Evolutionary conservation across 225 moss, liverwort and hornwort species (phyloP), one percentile per base, ranked within the genome.

Genomic region (Anthoceros angustus): DNA sequence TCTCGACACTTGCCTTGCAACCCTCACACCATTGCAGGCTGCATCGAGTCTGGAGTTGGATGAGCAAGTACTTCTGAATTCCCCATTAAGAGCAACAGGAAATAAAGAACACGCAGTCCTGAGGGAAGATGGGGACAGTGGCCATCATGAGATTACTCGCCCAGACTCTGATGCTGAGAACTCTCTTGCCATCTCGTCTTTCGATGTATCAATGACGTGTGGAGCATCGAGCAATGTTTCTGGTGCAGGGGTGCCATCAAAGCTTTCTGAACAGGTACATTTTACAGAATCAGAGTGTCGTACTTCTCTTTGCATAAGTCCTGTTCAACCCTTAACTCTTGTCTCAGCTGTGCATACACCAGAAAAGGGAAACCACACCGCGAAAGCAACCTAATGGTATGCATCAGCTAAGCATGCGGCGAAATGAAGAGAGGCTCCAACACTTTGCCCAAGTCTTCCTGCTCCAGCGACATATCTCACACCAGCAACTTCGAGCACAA

Each of bases 361-460:
- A 60, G 68, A 68, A 64, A 69, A 43, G 38, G 12, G 63, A 42
- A 68, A 18, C n/a, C 25, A 63, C 1, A 5, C 18, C 0, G 18
- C 55, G n/a, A 55, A 55, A 55, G 55, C 72, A 70, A 67, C 64
- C 64, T 48, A 72, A 64, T 74, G 75, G 61, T 46, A 67, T 66
- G 64, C 72, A 67, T 15, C 64, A 42, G 41, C 79, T 64, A 64
- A 72, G 48, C 55, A 20, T 62, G 48, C 77, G 75, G 64, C 78
- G 78, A 68, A 82, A 79, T 32, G 82, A 89, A 67, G 71, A 84
- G 55, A 66, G 74, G 62, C 73, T 89, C 43, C 80, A 84, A 69
- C 83, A 86, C 50, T 89, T 89, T 75, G 88, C 88, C 0, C 86
- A 86, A 77, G 80, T 84, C 23, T 89, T 89, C 65, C 80, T 86